A percentile compares a stretch with the other conserved stretches of the same genome.
These are phyloP conservation scores for Aspergillus fijiensis DNA, from an alignment of 2,329 filamentous ascomycete species.

Conservation along the genomic window DNA sequence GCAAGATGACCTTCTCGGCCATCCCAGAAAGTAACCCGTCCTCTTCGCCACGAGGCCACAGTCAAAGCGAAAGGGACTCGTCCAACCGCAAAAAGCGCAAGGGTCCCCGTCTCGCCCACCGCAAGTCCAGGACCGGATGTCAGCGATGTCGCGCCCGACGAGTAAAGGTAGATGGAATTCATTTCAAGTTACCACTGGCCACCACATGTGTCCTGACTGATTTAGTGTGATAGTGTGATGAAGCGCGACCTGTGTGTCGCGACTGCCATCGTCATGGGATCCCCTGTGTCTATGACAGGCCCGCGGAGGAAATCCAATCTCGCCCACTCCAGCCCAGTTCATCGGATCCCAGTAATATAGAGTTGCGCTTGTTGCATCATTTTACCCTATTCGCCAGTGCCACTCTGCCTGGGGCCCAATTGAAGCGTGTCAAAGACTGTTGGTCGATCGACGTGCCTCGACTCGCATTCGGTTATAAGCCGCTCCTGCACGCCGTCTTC, in stretches of 20 bases:
- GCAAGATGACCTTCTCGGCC: background rate
- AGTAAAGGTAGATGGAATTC: background rate
- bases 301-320: background rate
- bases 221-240: background rate
- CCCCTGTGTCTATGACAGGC: background rate
- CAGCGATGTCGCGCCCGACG: background rate
- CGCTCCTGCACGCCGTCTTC: background rate
- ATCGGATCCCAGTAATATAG: background rate
- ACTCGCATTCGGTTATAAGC: background rate
- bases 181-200: background rate
- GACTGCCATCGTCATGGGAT: background rate
- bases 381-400: background rate
- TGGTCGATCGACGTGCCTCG: background rate
- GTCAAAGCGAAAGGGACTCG: background rate
- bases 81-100: background rate
- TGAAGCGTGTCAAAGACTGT: background rate
- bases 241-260: background rate
- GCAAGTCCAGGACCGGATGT: background rate
- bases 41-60: background rate
- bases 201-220: background rate
- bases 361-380: background rate
- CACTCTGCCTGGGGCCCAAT: background rate
- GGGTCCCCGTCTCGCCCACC: background rate
- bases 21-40: background rate
- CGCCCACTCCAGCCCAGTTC: background rate